Base-by-base conservation (phyloP, 164 flowering plant species). In the Berberis thunbergii region DNA sequence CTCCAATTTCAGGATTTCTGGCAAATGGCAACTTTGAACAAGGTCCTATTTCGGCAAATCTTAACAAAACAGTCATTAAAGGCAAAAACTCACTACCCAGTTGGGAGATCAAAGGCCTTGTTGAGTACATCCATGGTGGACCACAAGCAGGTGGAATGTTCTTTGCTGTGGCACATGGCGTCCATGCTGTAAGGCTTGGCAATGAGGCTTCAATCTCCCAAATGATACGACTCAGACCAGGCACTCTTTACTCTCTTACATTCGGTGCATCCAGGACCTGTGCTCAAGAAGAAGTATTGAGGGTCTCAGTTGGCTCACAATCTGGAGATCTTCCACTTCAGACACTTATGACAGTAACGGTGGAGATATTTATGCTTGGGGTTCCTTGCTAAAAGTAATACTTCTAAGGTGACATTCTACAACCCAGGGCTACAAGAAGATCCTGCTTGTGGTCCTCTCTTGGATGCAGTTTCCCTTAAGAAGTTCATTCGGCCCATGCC, bases 341-440 rank as follows among this genome's bases (percentile, higher is more conserved):
- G 73, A 90, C 97, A 5, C 78, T 26, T 90, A 88, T 54, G 80
- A 83, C 64, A 87, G 89, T 64, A 68, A 76, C 74, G 98, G 96
- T 2, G 97, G 92, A 7, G 96, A 90, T 54, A 75, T 76, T 44
- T 85, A 88, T 66, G 94, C 91, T 43, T 93, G 81, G 97, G 83
- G 2, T 90, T 93, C 69, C 63, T 55, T 56, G 84, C 97, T 7
- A 64, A 72, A 6, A 67, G 86, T 43, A 52, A 61, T 5, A 44
- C 62, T 57, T 87, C 72, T 6, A 80, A 68, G 57, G 74, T 88
- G 26, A 78, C 60, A 1, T 88, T 93, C 68, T 88, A 82, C 77
- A 93, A 93, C 63, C 85, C 92, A 41, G 97, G 97, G 13, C 71
- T 81, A 67, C 98, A 90, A 64, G 98, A 93, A 70, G 95, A 93